Base-by-base conservation (phyloP, 257 asterid genomes). In the Salvia hispanica region DNA sequence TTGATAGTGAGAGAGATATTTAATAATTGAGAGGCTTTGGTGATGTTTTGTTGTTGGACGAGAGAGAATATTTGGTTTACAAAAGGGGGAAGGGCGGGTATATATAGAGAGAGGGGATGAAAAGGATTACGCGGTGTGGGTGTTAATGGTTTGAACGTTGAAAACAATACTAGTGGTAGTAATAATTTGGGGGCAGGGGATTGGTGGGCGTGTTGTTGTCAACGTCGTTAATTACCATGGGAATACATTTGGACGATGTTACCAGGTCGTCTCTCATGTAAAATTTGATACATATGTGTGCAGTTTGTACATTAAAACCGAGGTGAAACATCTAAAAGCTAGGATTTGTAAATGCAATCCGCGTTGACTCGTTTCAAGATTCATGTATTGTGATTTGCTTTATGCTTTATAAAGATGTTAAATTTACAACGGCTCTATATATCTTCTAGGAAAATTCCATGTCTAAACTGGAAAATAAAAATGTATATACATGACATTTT, bases 161-260 rank as follows among this genome's bases (percentile, higher is more conserved):
- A 65, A 48, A 25, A 1, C 31, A n/a, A 14, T 15, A 14, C 0
- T 40, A 18, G 33, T n/a, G 15, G 8, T 40, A 59, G 34, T 66
- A 51, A 28, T 8, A 14, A 52, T 69, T 48, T 12, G 40, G 64
- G 65, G 16, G 62, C 4, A 13, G 57, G 66, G 39, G 2, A 46
- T 33, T 58, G 67, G 61, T 31, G 46, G 69, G 58, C 45, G 58
- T n/a, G 21, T 53, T 14, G 9, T 37, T 16, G 51, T 53, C 58
- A 52, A 65, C 70, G n/a, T 55, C 72, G 77, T 15, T 45, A 9
- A 39, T 65, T 34, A 72, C 77, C 3, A 57, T 44, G 71, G 45
- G 16, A 7, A 25, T 37, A 25, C 31, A 25, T 25, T 33, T 34
- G 14, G 9, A 47, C 53, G 37, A 39, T 5, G 33, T 8, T 3